Conservation (phyloP, 176 grass and related monocot genomes). For the Musa acuminata region DNA sequence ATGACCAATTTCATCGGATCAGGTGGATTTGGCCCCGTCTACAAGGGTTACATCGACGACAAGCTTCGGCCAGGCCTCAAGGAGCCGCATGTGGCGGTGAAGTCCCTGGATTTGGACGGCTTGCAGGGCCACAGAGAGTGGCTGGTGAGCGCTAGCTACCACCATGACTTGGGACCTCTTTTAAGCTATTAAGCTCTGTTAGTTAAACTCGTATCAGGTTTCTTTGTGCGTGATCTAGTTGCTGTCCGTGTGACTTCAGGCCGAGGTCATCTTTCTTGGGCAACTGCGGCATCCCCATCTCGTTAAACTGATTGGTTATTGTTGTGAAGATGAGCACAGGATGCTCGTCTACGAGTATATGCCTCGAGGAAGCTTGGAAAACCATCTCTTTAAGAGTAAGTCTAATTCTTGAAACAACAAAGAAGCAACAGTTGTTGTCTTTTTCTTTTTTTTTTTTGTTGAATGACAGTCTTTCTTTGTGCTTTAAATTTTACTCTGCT, state of each 20-base stretch:
- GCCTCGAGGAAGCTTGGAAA: not conserved
- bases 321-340: conserved; percentile 1
- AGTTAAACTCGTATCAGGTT: too few relatives aligned
- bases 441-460: too few relatives aligned
- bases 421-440: too few relatives aligned
- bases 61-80: not conserved
- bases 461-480: too few relatives aligned
- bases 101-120: not conserved
- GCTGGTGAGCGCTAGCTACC: not conserved
- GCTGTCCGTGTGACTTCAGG: not conserved
- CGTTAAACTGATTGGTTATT: not conserved
- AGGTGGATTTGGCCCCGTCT: not conserved
- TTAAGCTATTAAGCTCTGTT: too few relatives aligned
- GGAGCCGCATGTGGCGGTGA: not conserved
- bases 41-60: not conserved
- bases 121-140: conserved; percentile 1
- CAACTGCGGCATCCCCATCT: conserved; percentile 1
- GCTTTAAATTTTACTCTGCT: too few relatives aligned
- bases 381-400: not conserved
- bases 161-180: not conserved
- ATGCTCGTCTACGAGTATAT: not conserved
- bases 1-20: not conserved
- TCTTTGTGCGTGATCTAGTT: too few relatives aligned
- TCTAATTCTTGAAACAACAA: not conserved
- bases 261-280: not conserved